Percentiles rank a stretch among this genome's conserved stretches.
These are phyloP conservation scores for Apiotrichum akiyoshidainum DNA, from an alignment of 1,284 basidiomycete genomes.

Conservation along the genomic window DNA sequence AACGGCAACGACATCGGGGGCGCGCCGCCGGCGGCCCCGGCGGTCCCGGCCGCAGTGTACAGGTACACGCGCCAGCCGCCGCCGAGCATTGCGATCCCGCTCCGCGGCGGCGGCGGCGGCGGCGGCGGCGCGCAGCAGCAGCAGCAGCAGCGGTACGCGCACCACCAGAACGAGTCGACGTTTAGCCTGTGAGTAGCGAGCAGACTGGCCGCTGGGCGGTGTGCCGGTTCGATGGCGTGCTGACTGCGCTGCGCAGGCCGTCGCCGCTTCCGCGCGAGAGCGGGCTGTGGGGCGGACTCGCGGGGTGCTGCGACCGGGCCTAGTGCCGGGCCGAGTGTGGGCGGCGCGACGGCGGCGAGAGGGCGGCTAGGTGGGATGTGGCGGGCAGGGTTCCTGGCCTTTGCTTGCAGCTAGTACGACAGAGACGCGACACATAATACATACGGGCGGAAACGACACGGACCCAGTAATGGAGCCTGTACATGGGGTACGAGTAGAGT, in stretches of 20 bases:
- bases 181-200: slow-evolving; percentile 1
- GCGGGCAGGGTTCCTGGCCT: too few relatives aligned
- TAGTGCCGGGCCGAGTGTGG: not conserved
- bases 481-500: too few relatives aligned
- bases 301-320: not conserved
- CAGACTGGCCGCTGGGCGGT: not conserved
- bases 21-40: not conserved
- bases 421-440: too few relatives aligned
- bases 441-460: too few relatives aligned
- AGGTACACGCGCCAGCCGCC: not conserved
- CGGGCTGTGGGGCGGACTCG: not conserved
- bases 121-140: too few relatives aligned
- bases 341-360: not conserved
- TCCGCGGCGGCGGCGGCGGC: not conserved
- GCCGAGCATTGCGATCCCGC: not conserved
- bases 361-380: too few relatives aligned
- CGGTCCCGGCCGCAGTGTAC: not conserved
- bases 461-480: too few relatives aligned
- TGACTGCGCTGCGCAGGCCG: slow-evolving; percentile 6
- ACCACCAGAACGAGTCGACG: slow-evolving; percentile 2
- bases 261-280: slow-evolving; percentile 1
- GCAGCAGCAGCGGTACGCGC: not conserved
- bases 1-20: not conserved
- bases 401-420: too few relatives aligned
- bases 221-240: not conserved